Evolutionary conservation across 495 filamentous ascomycete species (phyloP).

Genomic region (Trichoderma orchidacearum): DNA sequence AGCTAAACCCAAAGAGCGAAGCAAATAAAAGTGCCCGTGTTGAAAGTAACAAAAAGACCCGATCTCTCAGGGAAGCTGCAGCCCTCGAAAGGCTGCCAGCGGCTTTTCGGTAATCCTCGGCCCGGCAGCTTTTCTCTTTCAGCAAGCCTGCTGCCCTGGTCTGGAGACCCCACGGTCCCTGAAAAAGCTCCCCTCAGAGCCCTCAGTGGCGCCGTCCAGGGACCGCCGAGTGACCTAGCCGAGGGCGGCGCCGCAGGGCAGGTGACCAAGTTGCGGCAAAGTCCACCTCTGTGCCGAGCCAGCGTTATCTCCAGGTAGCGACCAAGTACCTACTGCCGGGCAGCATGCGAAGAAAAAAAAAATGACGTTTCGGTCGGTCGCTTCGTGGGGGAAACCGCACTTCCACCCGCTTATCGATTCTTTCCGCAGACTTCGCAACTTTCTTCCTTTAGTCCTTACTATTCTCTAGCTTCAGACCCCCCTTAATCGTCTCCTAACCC

Average conservation of each 20-base stretch:
- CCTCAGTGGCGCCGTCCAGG: neutral
- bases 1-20: too few species aligned
- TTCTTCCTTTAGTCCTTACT: neutral
- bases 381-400: too few species aligned
- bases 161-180: neutral
- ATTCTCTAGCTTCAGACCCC: neutral
- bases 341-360: too few species aligned
- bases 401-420: neutral
- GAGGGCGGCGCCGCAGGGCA: neutral
- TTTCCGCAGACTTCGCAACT: too few species aligned
- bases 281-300: neutral
- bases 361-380: neutral
- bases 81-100: too few species aligned
- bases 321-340: neutral
- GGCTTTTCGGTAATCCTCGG: neutral
- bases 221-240: neutral
- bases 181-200: neutral
- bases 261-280: neutral
- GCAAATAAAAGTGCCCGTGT: too few species aligned
- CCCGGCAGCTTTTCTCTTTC: too few species aligned
- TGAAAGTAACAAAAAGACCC: too few species aligned
- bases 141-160: too few species aligned
- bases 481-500: neutral
- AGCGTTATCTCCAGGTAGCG: neutral
- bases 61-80: too few species aligned